A percentile compares a stretch with the other conserved stretches of the same genome.
phyloP scores from a whole-genome alignment of 345 rosid species.

The Gossypium ekmanianum region DNA sequence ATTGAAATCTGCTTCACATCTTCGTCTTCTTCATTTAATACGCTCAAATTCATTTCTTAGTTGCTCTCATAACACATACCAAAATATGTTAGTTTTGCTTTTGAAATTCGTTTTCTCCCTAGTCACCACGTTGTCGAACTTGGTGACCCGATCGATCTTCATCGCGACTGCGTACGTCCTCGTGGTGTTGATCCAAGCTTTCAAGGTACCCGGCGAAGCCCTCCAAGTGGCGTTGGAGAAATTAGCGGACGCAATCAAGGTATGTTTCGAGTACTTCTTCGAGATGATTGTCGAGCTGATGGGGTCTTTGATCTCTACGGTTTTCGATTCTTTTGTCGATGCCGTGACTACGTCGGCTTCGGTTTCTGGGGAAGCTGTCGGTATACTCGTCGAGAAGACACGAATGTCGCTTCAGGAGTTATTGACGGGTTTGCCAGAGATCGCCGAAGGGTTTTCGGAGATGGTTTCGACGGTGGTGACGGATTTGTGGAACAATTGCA shows the following conservation, averaged over 20 bases:
- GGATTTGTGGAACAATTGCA: conserved; percentile 34
- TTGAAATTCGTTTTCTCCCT: conserved; percentile 27
- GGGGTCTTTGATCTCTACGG: conserved; percentile 25
- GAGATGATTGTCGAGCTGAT: conserved; percentile 22
- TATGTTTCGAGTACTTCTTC: conserved; percentile 19
- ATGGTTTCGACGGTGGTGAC: conserved; percentile 24
- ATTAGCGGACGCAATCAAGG: conserved; percentile 26
- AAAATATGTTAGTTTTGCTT: conserved; percentile 22
- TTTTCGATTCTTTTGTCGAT: conserved; percentile 26
- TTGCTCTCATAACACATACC: background rate
- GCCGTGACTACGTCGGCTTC: conserved; percentile 21
- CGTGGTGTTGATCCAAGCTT: conserved; percentile 29
- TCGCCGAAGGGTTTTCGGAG: conserved; percentile 30
- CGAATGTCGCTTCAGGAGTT: conserved; percentile 32
- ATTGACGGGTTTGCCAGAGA: conserved; percentile 28
- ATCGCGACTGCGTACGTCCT: conserved; percentile 18
- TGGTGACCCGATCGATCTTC: conserved; percentile 30
- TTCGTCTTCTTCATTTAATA: background rate
- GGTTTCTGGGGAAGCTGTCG: conserved; percentile 21
- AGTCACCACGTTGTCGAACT: conserved; percentile 18
- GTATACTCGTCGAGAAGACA: conserved; percentile 23
- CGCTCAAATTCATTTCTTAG: background rate
- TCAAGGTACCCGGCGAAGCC: conserved; percentile 31
- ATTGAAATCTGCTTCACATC: background rate
- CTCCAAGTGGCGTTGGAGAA: conserved; percentile 29